A percentile compares a stretch with the other conserved stretches of the same genome.
These are phyloP conservation scores for Buxus sempervirens DNA, from an alignment of 164 flowering plant genomes.

Conservation along the genomic window DNA sequence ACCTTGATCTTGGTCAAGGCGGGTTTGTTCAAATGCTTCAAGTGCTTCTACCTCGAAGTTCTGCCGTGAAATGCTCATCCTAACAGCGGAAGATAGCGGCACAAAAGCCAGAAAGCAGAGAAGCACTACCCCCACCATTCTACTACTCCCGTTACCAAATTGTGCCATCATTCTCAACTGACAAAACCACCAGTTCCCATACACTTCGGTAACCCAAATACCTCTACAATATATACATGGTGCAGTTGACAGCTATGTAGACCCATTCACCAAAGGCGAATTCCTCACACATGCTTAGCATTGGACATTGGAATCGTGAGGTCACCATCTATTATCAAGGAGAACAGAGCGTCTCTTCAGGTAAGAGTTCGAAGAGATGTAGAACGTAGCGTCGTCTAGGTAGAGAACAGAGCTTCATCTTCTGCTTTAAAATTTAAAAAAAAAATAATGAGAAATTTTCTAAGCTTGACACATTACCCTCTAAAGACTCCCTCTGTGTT, in stretches of 20 bases:
- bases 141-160: slow-evolving; percentile 5
- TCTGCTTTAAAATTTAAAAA: too few species aligned
- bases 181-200: background rate
- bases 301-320: too few species aligned
- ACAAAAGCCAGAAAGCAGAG: slow-evolving; percentile 13
- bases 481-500: too few species aligned
- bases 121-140: slow-evolving; percentile 1
- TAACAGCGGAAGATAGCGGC: slow-evolving; percentile 27
- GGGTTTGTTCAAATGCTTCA: slow-evolving; percentile 79
- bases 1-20: slow-evolving; percentile 73
- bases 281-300: too few species aligned
- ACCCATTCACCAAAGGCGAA: background rate
- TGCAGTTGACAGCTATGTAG: background rate
- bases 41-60: slow-evolving; percentile 73
- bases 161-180: slow-evolving; percentile 9
- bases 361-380: too few species aligned
- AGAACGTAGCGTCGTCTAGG: too few species aligned
- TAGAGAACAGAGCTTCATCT: too few species aligned
- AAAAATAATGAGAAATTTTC: too few species aligned
- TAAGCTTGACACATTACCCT: too few species aligned
- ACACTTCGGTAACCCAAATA: background rate
- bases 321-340: too few species aligned
- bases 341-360: too few species aligned
- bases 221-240: background rate
- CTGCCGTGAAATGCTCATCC: slow-evolving; percentile 38